Evolutionary conservation across 83 land plant genomes (phyloP), one percentile per base, ranked within the genome.

Genomic region (Diphasiastrum complanatum): DNA sequence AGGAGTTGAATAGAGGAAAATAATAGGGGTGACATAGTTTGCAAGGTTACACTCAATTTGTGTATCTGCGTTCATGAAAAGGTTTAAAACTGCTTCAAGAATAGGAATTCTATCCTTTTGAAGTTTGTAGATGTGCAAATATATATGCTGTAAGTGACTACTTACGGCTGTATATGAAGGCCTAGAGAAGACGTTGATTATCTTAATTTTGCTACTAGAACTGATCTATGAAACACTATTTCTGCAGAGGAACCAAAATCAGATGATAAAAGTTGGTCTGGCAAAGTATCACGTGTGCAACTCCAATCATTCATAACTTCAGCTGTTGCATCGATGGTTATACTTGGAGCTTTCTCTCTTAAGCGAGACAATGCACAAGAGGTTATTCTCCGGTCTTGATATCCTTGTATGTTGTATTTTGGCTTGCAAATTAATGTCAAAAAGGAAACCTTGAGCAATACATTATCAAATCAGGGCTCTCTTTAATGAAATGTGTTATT

Each of bases 211-310:
- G n/a, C n/a, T n/a, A n/a, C n/a, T n/a, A n/a, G n/a, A n/a, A n/a
- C n/a, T n/a, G n/a, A n/a, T n/a, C n/a, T n/a, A n/a, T n/a, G n/a
- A n/a, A n/a, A n/a, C n/a, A n/a, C n/a, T n/a, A n/a, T 4, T 64
- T 47, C 26, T 52, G 71, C 72, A 73, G 76, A 73, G 41, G 76
- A 73, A 49, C 65, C 64, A 45, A 75, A 75, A 37, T 57, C 66
- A 30, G 78, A 75, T 27, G 78, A 61, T 31, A 47, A 52, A 32
- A 69, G 63, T 43, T 46, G 19, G n/a, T 65, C 65, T 56, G 47
- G 55, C 22, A 74, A 69, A 38, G 67, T 47, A 8, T 24, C 67
- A 6, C 63, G 29, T 33, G 73, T 60, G 26, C 78, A 75, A 60
- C 30, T 75, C 14, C 75, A 63, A 36, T 75, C 78, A 23, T 54